Base-by-base conservation (phyloP, 352 stramenopile genomes). In the Peronosclerospora sorghi region DNA sequence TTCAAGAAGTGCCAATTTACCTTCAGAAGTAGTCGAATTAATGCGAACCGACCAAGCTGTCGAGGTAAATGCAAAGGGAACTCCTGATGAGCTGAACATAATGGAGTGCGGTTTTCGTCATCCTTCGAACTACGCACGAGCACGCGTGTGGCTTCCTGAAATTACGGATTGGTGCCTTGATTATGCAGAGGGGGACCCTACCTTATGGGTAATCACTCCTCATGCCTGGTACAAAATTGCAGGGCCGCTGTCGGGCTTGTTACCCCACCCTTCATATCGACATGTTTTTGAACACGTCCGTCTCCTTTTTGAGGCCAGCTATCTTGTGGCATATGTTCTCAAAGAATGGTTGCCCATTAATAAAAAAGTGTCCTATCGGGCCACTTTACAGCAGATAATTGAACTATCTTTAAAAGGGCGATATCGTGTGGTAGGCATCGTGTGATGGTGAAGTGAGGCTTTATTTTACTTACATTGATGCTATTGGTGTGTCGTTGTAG, bases 131-230 rank as follows among this genome's bases (percentile, higher is more conserved):
- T 86, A 83, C 47, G 65, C 73, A 12, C 65, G 74, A 15, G 39
- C 65, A 45, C 73, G 79, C 21, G 72, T 91, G 23, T 91, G 73
- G 71, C 65, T 91, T 29, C 75, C 75, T 35, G 76, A 91, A 55
- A 88, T 91, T 42, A 83, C 73, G 5, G 79, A 91, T 45, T 91
- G 79, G 79, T 91, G 79, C 49, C 52, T 91, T n/a, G 79, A 91
- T 35, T 91, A 87, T 43, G 78, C 75, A 13, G 75, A 91, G 43
- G 79, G 79, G 12, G 79, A 91, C 43, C 79, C 79, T 18, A 91
- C 79, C 7, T 43, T 91, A 18, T 91, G 79, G 79, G 73, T 91
- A 18, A 75, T 91, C 38, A 91, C 79, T n/a, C 65, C 67, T 9
- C 55, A 76, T 45, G 69, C 79, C 1, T 91, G 79, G 79, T 91